Evolutionary conservation across 257 asterid genomes (phyloP).

Genomic region (Solanum etuberosum): DNA sequence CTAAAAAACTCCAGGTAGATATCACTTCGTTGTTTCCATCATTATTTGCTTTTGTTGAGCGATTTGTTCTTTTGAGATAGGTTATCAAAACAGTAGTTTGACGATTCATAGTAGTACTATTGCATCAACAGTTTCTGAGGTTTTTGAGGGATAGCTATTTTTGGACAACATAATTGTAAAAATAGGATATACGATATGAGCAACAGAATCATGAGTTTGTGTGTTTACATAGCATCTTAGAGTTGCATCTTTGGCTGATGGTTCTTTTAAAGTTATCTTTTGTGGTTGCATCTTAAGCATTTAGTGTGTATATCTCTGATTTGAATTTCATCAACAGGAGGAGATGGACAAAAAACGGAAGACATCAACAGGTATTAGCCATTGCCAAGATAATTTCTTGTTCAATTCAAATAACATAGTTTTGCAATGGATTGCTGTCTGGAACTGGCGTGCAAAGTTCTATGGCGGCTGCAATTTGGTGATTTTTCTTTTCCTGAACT

Average conservation of each 20-base stretch:
- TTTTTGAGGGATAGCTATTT: neutral
- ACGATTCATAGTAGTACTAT: neutral
- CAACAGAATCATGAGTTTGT: neutral
- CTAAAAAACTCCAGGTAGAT: slow-evolving; percentile 62
- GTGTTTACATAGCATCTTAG: neutral
- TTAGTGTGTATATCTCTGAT: neutral
- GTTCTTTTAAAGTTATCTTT: neutral
- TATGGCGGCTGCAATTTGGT: neutral
- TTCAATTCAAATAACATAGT: neutral
- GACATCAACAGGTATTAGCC: slow-evolving; percentile 35
- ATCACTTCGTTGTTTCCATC: neutral
- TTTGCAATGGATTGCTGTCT: neutral
- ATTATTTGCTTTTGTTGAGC: neutral
- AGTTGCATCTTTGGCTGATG: neutral
- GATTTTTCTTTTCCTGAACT: neutral
- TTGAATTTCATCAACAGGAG: slow-evolving; percentile 37
- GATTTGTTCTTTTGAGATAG: neutral
- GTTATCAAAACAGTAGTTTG: neutral
- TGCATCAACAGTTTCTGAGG: neutral
- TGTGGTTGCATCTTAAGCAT: neutral
- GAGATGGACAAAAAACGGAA: slow-evolving; percentile 83
- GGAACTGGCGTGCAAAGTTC: neutral
- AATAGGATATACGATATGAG: neutral
- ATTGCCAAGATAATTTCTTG: neutral
- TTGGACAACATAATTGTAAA: neutral